phyloP scores from a whole-genome alignment of 176 grass and related monocot genomes.

The Cymbopogon citratus region DNA sequence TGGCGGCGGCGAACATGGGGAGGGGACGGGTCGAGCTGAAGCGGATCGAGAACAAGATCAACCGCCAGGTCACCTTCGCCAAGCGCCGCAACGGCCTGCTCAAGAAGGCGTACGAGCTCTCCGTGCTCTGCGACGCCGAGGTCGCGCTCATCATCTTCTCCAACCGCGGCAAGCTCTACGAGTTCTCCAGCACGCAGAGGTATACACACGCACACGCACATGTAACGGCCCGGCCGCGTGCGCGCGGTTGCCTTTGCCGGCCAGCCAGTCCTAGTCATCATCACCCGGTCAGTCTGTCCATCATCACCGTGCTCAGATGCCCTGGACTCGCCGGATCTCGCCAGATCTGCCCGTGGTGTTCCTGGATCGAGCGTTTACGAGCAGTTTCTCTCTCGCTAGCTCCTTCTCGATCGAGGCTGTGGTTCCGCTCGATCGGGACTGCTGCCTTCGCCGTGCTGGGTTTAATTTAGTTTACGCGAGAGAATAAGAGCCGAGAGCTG shows the following conservation, averaged over 20 bases:
- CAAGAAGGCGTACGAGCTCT: conserved; percentile 82
- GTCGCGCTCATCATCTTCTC: conserved; percentile 81
- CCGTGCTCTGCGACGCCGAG: conserved; percentile 79
- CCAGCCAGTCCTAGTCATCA: not conserved
- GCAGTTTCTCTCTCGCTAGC: not conserved
- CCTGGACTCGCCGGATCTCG: not conserved
- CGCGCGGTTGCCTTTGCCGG: not conserved
- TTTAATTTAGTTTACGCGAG: not conserved
- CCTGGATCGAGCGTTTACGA: too few species aligned
- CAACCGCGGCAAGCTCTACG: conserved; percentile 66
- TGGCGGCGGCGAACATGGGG: conserved; percentile 23
- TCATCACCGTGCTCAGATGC: not conserved
- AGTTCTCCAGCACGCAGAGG: conserved; percentile 72
- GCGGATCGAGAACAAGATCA: conserved; percentile 81
- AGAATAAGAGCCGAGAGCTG: not conserved
- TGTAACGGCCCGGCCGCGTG: not conserved
- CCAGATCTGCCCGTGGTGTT: not conserved
- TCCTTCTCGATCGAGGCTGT: too few species aligned
- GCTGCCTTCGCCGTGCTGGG: not conserved
- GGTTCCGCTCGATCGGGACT: too few species aligned
- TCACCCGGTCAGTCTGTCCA: too few species aligned
- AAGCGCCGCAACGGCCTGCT: conserved; percentile 70
- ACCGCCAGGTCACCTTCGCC: conserved; percentile 68
- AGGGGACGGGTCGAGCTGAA: conserved; percentile 55
- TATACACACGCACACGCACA: not conserved